Conservation (phyloP, 352 stramenopile genomes). For the Globisporangium rhizosaccharum region DNA sequence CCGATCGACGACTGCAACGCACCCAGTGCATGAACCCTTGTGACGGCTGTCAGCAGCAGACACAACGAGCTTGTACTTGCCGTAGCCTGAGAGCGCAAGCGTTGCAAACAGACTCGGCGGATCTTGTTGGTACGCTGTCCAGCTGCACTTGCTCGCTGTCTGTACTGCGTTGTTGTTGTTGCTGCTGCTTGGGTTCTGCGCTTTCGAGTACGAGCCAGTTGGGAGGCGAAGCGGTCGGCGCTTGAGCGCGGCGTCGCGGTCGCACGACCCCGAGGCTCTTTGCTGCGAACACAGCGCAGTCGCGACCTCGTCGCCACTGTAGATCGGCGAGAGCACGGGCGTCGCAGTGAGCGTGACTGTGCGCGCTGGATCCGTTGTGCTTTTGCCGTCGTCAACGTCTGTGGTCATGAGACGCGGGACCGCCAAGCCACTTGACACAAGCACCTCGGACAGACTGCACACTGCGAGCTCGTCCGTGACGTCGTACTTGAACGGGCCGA, state of each 20-base stretch:
- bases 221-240: conserved; percentile 8
- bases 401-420: conserved; percentile 10
- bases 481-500: conserved; percentile 11
- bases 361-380: not conserved
- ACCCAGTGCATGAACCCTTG: conserved; percentile 31
- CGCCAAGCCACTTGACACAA: not conserved
- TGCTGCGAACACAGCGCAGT: conserved; percentile 4
- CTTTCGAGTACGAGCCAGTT: not conserved
- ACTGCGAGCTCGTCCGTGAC: conserved; percentile 8
- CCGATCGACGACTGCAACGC: conserved; percentile 41
- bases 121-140: conserved; percentile 5
- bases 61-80: conserved; percentile 46
- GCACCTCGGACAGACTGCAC: conserved; percentile 5
- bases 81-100: conserved; percentile 16
- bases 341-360: conserved; percentile 3
- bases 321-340: conserved; percentile 2
- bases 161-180: conserved; percentile 1
- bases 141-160: not conserved
- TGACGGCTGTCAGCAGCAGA: conserved; percentile 33
- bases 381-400: conserved; percentile 3
- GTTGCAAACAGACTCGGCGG: not conserved
- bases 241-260: conserved; percentile 8
- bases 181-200: not conserved
- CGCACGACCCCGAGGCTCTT: conserved; percentile 1
- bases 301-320: conserved; percentile 6